phyloP scores from a whole-genome alignment of 129 eudicot genomes.

The Daucus carota region DNA sequence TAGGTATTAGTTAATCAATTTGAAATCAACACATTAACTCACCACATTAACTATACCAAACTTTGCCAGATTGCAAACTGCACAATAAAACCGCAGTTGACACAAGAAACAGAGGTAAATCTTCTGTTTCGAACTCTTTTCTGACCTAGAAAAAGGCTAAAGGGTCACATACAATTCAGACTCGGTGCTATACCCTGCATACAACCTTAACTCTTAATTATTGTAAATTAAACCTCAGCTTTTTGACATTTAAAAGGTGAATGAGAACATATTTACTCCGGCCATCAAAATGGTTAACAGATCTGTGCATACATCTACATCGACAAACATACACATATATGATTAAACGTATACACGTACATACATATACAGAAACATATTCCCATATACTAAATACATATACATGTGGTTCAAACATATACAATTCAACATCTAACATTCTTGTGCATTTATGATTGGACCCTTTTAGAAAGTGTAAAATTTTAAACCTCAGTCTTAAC shows the following conservation, averaged over 20 bases:
- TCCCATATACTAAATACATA: background rate
- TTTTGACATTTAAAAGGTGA: too few relatives aligned
- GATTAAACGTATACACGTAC: too few relatives aligned
- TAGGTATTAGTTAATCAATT: background rate
- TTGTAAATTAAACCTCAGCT: background rate
- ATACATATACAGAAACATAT: background rate
- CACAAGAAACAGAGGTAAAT: background rate
- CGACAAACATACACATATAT: too few relatives aligned
- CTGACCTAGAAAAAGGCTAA: background rate
- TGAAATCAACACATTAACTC: background rate
- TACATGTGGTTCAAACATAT: background rate
- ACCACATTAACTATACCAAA: background rate
- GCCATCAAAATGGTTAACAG: background rate
- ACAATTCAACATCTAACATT: background rate
- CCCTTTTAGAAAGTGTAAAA: too few relatives aligned
- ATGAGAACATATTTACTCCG: background rate
- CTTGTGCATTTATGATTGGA: background rate
- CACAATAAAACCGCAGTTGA: too few relatives aligned
- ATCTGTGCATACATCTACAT: too few relatives aligned
- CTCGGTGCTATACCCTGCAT: background rate
- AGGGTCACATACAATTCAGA: background rate
- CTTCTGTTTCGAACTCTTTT: background rate
- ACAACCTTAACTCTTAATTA: background rate
- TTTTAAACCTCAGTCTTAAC: background rate
- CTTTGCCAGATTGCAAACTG: background rate